phyloP scores from a whole-genome alignment of 805 yeast species.

The Wickerhamiella vanderwaltii region DNA sequence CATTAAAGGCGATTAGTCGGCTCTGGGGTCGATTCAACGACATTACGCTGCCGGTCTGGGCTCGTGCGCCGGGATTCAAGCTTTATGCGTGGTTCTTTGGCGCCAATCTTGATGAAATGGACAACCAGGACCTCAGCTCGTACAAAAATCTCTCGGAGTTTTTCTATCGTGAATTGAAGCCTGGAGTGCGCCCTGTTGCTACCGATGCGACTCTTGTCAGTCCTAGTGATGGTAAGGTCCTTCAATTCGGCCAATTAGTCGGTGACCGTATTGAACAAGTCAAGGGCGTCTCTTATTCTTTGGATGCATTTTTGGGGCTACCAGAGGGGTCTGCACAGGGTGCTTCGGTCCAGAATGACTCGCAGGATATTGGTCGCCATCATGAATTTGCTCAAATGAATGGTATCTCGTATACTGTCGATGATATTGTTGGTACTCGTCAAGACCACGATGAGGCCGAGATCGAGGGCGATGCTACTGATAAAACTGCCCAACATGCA shows the following conservation, averaged over 20 bases:
- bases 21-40: constrained; percentile 90
- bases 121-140: constrained; percentile 60
- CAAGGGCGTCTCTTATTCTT: constrained; percentile 86
- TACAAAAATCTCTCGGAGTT: constrained; percentile 81
- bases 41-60: constrained; percentile 73
- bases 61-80: constrained; percentile 69
- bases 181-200: constrained; percentile 68
- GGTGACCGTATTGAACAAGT: constrained; percentile 76
- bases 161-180: constrained; percentile 69
- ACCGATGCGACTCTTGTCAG: constrained; percentile 58
- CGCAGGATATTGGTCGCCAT: constrained; percentile 38
- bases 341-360: constrained; percentile 1
- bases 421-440: constrained; percentile 49
- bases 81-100: constrained; percentile 74
- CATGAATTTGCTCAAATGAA: constrained; percentile 66
- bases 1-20: constrained; percentile 80
- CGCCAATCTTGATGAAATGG: constrained; percentile 79
- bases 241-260: constrained; percentile 70
- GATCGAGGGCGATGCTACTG: constrained; percentile 59
- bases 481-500: neutral
- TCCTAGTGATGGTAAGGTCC: constrained; percentile 87
- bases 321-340: constrained; percentile 17
- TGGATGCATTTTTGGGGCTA: constrained; percentile 72
- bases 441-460: constrained; percentile 36
- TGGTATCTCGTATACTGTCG: constrained; percentile 59